These are phyloP conservation scores for Geotrichum reessii DNA, from an alignment of 1,139 yeast genomes.

Conservation along the genomic window DNA sequence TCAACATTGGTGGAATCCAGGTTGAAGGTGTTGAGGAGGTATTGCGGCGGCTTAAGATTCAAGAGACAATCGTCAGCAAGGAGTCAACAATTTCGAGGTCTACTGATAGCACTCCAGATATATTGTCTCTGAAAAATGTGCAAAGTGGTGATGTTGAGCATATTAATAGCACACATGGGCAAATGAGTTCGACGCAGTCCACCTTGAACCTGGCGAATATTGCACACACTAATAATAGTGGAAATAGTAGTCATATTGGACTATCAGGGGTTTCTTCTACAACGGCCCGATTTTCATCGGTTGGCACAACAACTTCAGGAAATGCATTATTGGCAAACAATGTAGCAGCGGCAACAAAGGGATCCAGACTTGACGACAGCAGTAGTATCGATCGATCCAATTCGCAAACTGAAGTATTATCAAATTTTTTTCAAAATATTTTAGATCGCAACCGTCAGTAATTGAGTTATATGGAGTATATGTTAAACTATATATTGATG, in stretches of 20 bases:
- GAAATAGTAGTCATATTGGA: neutral
- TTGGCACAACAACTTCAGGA: conserved; percentile 13
- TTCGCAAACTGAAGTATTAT: conserved; percentile 29
- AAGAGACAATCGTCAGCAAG: conserved; percentile 18
- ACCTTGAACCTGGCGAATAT: neutral
- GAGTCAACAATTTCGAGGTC: neutral
- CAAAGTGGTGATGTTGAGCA: neutral
- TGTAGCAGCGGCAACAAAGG: conserved; percentile 20
- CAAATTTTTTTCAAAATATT: conserved; percentile 30
- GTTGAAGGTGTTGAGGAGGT: conserved; percentile 31
- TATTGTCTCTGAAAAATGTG: neutral
- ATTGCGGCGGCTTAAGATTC: conserved; percentile 26
- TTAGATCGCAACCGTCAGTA: conserved; percentile 20
- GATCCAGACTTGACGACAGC: neutral
- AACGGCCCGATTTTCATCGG: neutral
- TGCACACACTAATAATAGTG: neutral
- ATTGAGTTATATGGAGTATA: neutral
- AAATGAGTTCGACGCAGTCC: neutral
- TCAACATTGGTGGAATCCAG: conserved; percentile 32
- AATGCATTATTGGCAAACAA: conserved; percentile 21
- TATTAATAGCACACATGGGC: neutral
- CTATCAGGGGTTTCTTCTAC: neutral
- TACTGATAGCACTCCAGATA: neutral
- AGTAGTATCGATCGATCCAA: neutral
- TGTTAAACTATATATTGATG: no score